A percentile compares a stretch with the other conserved stretches of the same genome.
Evolutionary conservation across 306 rosid genomes (phyloP).

Genomic region (Glycine tomentella): DNA sequence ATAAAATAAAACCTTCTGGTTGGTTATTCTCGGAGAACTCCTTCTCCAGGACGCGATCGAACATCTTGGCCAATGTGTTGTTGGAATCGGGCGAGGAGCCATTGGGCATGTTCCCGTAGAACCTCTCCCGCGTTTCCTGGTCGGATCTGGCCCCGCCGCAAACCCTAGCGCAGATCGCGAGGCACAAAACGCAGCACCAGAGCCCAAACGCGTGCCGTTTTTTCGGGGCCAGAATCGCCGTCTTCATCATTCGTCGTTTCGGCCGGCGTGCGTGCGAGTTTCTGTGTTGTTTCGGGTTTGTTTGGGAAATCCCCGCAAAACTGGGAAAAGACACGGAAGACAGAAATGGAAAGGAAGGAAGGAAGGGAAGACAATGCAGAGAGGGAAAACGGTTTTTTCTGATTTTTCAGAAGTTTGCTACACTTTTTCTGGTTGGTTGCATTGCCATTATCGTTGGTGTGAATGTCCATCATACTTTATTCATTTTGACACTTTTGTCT

Average conservation of each 20-base stretch:
- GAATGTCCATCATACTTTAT: not conserved
- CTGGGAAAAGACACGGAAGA: not conserved
- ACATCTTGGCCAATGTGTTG: constrained; percentile 90
- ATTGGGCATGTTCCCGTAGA: constrained; percentile 81
- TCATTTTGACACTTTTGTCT: not conserved
- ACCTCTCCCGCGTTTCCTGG: constrained; percentile 84
- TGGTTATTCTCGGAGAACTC: constrained; percentile 97
- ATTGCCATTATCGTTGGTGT: not conserved
- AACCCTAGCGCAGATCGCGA: constrained; percentile 61
- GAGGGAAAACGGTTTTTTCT: not conserved
- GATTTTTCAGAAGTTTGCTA: constrained; percentile 15
- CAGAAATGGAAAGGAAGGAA: not conserved
- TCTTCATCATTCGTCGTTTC: constrained; percentile 35
- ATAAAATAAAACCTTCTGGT: constrained; percentile 65
- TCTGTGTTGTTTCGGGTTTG: not conserved
- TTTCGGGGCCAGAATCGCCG: constrained; percentile 53
- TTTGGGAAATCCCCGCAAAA: not conserved
- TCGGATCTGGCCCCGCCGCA: constrained; percentile 78
- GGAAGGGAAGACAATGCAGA: not conserved
- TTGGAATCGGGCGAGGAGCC: constrained; percentile 70
- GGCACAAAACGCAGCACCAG: constrained; percentile 51
- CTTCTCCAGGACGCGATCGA: constrained; percentile 98
- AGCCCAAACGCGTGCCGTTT: constrained; percentile 59
- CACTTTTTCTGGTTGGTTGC: constrained; percentile 32
- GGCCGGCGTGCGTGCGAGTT: not conserved